Evolutionary conservation across 768 basidiomycete species (phyloP).

Genomic region (Termitomyces sp.): DNA sequence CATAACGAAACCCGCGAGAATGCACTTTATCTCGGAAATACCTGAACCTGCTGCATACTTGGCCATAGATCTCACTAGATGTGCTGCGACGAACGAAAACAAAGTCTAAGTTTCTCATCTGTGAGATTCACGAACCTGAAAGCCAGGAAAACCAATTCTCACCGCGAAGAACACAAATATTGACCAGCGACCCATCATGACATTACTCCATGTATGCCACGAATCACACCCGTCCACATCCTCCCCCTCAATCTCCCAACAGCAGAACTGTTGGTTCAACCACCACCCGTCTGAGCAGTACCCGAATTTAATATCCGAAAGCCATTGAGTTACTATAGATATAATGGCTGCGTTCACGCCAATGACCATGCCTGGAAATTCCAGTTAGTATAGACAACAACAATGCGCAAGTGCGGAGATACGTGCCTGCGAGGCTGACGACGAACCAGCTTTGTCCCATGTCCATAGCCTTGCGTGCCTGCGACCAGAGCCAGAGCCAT

Average conservation of each 20-base stretch:
- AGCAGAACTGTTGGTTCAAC: conserved; percentile 97
- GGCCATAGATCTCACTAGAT: conserved; percentile 83
- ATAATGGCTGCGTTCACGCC: conserved; percentile 94
- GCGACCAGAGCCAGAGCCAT: conserved; percentile 54
- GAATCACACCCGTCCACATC: conserved; percentile 80
- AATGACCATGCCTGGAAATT: conserved; percentile 72
- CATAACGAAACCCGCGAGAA: conserved; percentile 95
- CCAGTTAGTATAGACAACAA: background rate
- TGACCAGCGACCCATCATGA: conserved; percentile 68
- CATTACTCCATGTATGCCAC: conserved; percentile 87
- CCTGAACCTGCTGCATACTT: conserved; percentile 97
- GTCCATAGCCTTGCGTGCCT: conserved; percentile 52
- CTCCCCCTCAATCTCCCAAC: conserved; percentile 89
- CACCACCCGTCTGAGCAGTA: conserved; percentile 98
- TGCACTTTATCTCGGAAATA: conserved; percentile 98
- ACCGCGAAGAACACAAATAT: conserved; percentile 90
- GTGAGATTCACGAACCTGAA: background rate
- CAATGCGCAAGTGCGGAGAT: no score
- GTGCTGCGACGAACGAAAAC: conserved; percentile 85
- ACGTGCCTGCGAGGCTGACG: conserved; percentile 83
- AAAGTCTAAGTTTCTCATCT: conserved; percentile 43
- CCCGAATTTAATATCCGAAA: conserved; percentile 96
- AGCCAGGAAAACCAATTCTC: conserved; percentile 23
- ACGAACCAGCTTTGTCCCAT: conserved; percentile 92
- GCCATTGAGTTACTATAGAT: conserved; percentile 94